Conservation (phyloP, 441 rosid genomes). For the Populus hybrid region DNA sequence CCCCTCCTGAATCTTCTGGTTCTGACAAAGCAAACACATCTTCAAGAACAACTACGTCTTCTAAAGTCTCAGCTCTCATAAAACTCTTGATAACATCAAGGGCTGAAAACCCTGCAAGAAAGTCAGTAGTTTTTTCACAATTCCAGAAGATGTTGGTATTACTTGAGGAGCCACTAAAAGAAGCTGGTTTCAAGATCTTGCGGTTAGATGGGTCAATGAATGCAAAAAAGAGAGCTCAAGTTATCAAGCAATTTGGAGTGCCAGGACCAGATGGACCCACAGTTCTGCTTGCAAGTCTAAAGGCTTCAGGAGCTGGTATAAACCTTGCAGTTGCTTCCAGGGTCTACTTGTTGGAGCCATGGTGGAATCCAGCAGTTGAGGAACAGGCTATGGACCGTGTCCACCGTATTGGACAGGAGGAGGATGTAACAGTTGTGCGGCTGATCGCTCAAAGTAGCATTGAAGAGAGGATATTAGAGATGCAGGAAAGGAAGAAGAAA, state of each 20-base stretch:
- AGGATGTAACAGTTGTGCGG: slow-evolving; percentile 65
- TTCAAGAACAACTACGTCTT: slow-evolving; percentile 32
- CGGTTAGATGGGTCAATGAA: slow-evolving; percentile 76
- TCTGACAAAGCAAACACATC: slow-evolving; percentile 23
- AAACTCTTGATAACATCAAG: slow-evolving; percentile 49
- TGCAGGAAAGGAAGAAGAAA: slow-evolving; percentile 83
- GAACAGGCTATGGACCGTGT: slow-evolving; percentile 94
- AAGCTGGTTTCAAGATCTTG: slow-evolving; percentile 68
- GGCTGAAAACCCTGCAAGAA: slow-evolving; percentile 40
- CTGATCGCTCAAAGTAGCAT: slow-evolving; percentile 74
- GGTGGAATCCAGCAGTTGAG: slow-evolving; percentile 96
- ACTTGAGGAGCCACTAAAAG: slow-evolving; percentile 63
- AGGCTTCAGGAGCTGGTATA: slow-evolving; percentile 78
- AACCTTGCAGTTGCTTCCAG: slow-evolving; percentile 75
- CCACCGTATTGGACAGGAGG: slow-evolving; percentile 77
- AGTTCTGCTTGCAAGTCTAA: slow-evolving; percentile 80
- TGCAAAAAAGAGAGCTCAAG: slow-evolving; percentile 61
- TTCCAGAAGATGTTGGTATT: slow-evolving; percentile 68
- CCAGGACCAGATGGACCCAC: slow-evolving; percentile 41
- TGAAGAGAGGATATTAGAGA: slow-evolving; percentile 68
- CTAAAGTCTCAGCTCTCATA: slow-evolving; percentile 62
- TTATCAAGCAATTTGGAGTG: slow-evolving; percentile 58
- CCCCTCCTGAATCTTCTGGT: slow-evolving; percentile 51
- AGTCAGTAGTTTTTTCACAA: slow-evolving; percentile 81
- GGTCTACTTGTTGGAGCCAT: slow-evolving; percentile 79